Evolutionary conservation across 1,284 basidiomycete genomes (phyloP).

Genomic region (Sporisorium iseilematis-ciliati): DNA sequence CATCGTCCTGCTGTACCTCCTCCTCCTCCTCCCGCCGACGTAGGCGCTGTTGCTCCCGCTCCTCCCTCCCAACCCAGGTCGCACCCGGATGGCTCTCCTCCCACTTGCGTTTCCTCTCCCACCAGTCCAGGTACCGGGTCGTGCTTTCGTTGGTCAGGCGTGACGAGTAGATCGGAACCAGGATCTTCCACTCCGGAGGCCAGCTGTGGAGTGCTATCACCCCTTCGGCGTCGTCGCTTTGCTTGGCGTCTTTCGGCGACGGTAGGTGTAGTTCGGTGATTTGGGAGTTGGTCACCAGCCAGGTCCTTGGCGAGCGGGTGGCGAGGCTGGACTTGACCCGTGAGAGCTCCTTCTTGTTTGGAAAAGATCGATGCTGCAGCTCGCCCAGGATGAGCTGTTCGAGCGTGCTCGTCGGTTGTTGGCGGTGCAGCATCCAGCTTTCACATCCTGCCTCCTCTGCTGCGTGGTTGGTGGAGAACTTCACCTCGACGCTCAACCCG

Average conservation of each 20-base stretch:
- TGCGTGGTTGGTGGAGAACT: background rate
- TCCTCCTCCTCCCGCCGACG: background rate
- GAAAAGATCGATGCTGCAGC: slow-evolving; percentile 11
- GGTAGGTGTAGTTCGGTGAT: background rate
- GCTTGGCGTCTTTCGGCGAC: background rate
- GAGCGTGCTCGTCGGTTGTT: background rate
- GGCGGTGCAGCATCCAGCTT: slow-evolving; percentile 12
- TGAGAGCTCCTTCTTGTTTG: slow-evolving; percentile 9
- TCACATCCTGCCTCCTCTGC: background rate
- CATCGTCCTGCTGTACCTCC: background rate
- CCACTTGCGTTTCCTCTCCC: slow-evolving; percentile 33
- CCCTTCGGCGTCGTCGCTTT: background rate
- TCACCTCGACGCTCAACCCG: slow-evolving; percentile 17
- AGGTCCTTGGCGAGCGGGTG: background rate
- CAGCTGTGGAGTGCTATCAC: slow-evolving; percentile 1
- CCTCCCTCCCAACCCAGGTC: slow-evolving; percentile 9
- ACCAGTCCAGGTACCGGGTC: slow-evolving; percentile 46
- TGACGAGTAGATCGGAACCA: slow-evolving; percentile 28
- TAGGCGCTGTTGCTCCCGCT: background rate
- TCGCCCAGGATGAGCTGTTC: slow-evolving; percentile 6
- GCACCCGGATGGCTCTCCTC: slow-evolving; percentile 25
- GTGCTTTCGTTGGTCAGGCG: slow-evolving; percentile 44
- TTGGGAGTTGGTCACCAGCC: background rate
- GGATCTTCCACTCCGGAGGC: slow-evolving; percentile 21
- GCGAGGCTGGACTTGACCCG: background rate